Base-by-base conservation (phyloP, 2,329 filamentous ascomycete genomes). In the Ceratocystis diversiconidia region DNA sequence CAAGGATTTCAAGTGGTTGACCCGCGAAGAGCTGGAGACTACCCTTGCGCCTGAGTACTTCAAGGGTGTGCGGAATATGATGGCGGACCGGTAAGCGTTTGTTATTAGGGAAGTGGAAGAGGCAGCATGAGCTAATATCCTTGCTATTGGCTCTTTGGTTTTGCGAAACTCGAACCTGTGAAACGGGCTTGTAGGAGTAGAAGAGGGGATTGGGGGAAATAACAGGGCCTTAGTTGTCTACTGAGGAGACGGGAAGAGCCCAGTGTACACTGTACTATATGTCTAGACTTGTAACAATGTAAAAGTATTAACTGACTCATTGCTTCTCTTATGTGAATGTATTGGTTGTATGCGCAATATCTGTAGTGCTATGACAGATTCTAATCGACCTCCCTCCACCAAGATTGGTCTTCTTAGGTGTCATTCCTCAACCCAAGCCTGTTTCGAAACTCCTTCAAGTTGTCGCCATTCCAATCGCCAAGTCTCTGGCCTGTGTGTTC, bases 1-100 rank as follows among this genome's bases (percentile, higher is more conserved):
- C 64, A 80, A 81, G 64, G 90, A 96, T 74, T 99, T 94, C 78
- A 85, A 89, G 77, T 99, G 94, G 94, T 76, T 97, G 72, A 87
- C 89, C 28, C 92, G 88, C 75, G 90, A 96, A 68, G 94, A 99
- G 81, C 81, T 97, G 65, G 75, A 86, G 74, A 78, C 84, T 70
- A 79, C 80, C 69, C 81, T 96, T 57, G 76, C 81, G 32, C 74
- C 76, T 3, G 79, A 82, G 66, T 96, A 96, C 77, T 96, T 85
- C 79, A 81, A 78, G 68, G 81, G 82, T 66, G 82, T 96, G 69
- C 85, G 83, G 76, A 89, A 92, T 74, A 94, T 96, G 87, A 81
- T 97, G 76, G 82, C 85, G 25, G 85, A 90, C 71, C 82, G 89
- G 78, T 96, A 81, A 48, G 43, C 28, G 55, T 30, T 59, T 5